phyloP scores from a whole-genome alignment of 345 rosid species.

The Mangifera indica region DNA sequence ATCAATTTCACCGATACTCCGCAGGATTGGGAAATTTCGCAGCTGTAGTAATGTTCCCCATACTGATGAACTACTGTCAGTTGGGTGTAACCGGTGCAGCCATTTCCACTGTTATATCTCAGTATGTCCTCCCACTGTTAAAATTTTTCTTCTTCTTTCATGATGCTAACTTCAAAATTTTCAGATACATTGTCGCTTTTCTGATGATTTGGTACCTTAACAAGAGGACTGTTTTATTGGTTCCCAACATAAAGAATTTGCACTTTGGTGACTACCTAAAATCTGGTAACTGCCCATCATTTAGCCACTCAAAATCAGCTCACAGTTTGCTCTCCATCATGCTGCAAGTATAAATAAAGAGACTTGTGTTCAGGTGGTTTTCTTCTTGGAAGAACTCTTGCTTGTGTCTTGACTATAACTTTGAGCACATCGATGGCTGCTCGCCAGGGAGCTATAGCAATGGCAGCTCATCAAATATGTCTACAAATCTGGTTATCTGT shows the following conservation, averaged over 20 bases:
- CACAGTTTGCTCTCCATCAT: too few relatives aligned
- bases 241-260: slow-evolving; percentile 31
- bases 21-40: slow-evolving; percentile 41
- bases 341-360: too few relatives aligned
- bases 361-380: background rate
- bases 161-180: slow-evolving; percentile 1
- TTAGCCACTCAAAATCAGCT: too few relatives aligned
- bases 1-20: background rate
- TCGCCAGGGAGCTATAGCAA: slow-evolving; percentile 37
- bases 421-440: slow-evolving; percentile 46
- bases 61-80: slow-evolving; percentile 29
- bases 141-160: background rate
- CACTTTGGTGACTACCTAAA: slow-evolving; percentile 36
- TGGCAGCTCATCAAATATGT: slow-evolving; percentile 48
- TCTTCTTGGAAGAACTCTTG: slow-evolving; percentile 21
- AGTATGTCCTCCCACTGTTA: slow-evolving; percentile 25
- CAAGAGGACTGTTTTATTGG: slow-evolving; percentile 26
- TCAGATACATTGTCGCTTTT: slow-evolving; percentile 34
- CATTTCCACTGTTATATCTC: slow-evolving; percentile 39
- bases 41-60: slow-evolving; percentile 33
- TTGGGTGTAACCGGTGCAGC: slow-evolving; percentile 43
- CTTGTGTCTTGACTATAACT: slow-evolving; percentile 25
- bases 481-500: slow-evolving; percentile 41
- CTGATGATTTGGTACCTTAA: slow-evolving; percentile 39
- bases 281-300: slow-evolving; percentile 28